Base-by-base conservation (phyloP, 108 stramenopile genomes). In the Skeletonema marinoi region DNA sequence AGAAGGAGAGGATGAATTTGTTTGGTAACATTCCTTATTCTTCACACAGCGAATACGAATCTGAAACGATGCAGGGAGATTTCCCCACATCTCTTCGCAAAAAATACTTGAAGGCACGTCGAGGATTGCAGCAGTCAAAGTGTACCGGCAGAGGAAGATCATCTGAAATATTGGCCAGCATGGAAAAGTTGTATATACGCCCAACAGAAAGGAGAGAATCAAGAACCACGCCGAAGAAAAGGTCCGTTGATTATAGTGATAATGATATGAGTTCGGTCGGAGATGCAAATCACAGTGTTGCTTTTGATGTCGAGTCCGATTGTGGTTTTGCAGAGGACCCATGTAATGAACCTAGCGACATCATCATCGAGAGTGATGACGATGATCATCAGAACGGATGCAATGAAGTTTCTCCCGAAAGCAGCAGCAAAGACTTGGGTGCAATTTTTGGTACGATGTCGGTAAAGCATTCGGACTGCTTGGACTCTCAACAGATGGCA, bases 1-100 rank as follows among this genome's bases (percentile, higher is more conserved):
- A 90, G 38, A 64, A 74, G 29, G 81, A 88, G 17, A 67, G 89
- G 32, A 29, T 42, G 58, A 33, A 71, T 66, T n/a, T 35, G 10
- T 74, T 74, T 56, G 73, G 73, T 5, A 50, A 65, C 12, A 65
- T 74, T 59, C 64, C 73, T 44, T 64, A 35, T 63, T 65, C 64
- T 58, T 65, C 73, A 6, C 64, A 62, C 11, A 51, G 44, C 30
- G 48, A 58, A 38, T 74, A 48, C 54, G 54, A 56, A 25, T 2
- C 54, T 44, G 73, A 74, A 58, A 65, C 31, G 13, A 32, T 21
- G 17, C 31, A 48, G 13, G 31, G 63, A 13, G 64, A 65, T 29
- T 74, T 74, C n/a, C 73, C 73, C 5, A 1, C 54, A 42, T 74
- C 73, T 17, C 64, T 74, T 31, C 62, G 51, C 12, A 61, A 63